phyloP scores from a whole-genome alignment of 495 filamentous ascomycete genomes.

The Pseudotulostoma volvatum region DNA sequence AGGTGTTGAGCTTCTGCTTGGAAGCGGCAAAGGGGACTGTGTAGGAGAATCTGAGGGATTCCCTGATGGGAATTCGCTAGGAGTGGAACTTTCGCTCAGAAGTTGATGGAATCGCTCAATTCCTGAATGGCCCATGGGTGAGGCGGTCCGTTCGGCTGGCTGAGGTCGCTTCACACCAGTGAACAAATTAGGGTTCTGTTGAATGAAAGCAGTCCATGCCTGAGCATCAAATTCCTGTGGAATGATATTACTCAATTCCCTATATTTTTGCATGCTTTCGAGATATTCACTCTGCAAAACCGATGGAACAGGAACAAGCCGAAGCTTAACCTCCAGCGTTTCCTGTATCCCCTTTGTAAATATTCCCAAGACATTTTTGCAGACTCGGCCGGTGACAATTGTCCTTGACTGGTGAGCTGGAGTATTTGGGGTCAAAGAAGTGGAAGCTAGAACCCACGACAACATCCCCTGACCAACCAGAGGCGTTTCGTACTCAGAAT shows the following conservation, averaged over 20 bases:
- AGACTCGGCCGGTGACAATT: slow-evolving; percentile 80
- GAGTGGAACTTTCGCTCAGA: slow-evolving; percentile 29
- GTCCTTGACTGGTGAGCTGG: slow-evolving; percentile 46
- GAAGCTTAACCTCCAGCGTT: slow-evolving; percentile 85
- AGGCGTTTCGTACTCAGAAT: slow-evolving; percentile 83
- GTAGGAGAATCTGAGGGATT: slow-evolving; percentile 18
- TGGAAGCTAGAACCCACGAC: slow-evolving; percentile 61
- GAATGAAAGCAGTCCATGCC: slow-evolving; percentile 48
- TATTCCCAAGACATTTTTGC: slow-evolving; percentile 64
- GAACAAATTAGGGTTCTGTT: slow-evolving; percentile 39
- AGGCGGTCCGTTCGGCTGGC: slow-evolving; percentile 17
- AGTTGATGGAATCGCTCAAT: slow-evolving; percentile 37
- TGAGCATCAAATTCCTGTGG: slow-evolving; percentile 51
- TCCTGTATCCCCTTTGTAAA: slow-evolving; percentile 74
- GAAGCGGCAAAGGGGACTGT: slow-evolving; percentile 17
- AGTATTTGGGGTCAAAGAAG: slow-evolving; percentile 36
- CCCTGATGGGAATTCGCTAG: slow-evolving; percentile 23
- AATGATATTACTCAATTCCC: slow-evolving; percentile 41
- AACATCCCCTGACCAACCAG: slow-evolving; percentile 94
- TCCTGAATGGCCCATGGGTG: slow-evolving; percentile 35
- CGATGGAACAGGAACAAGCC: slow-evolving; percentile 66
- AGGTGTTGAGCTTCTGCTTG: slow-evolving; percentile 25
- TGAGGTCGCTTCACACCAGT: slow-evolving; percentile 17
- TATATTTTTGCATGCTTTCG: slow-evolving; percentile 44
- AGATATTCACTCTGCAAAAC: slow-evolving; percentile 54